A percentile compares a stretch with the other conserved stretches of the same genome.
Evolutionary conservation across 2,329 filamentous ascomycete genomes (phyloP).

Genomic region (Capronia coronata): DNA sequence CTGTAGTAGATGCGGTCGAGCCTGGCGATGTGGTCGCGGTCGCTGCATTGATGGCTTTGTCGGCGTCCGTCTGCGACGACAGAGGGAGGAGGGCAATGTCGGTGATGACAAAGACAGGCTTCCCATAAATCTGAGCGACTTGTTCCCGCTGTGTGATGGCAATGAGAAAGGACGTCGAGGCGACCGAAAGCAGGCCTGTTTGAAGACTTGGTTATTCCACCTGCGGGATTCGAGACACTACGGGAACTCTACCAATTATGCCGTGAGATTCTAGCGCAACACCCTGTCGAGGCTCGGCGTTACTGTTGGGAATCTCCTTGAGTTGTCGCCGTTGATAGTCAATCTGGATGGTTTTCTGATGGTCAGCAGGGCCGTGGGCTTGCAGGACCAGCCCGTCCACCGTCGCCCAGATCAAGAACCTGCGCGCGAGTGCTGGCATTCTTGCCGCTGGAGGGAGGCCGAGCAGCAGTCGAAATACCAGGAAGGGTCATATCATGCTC

Average conservation of each 20-base stretch:
- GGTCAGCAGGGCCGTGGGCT: slow-evolving; percentile 50
- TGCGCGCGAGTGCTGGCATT: slow-evolving; percentile 74
- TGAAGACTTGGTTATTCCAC: slow-evolving; percentile 2
- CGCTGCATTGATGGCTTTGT: slow-evolving; percentile 55
- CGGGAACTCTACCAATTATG: slow-evolving; percentile 46
- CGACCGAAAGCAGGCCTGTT: slow-evolving; percentile 77
- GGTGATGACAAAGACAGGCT: slow-evolving; percentile 77
- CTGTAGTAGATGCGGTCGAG: slow-evolving; percentile 17
- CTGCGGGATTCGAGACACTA: slow-evolving; percentile 13
- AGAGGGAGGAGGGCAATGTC: slow-evolving; percentile 88
- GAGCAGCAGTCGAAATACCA: neutral
- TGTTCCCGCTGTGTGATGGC: slow-evolving; percentile 80
- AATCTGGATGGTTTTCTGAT: slow-evolving; percentile 56
- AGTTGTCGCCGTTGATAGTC: slow-evolving; percentile 59
- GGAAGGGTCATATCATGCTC: no score
- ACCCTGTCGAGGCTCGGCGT: slow-evolving; percentile 31
- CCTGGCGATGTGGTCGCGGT: slow-evolving; percentile 8
- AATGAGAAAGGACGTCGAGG: slow-evolving; percentile 74
- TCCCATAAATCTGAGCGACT: slow-evolving; percentile 77
- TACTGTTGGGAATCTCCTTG: slow-evolving; percentile 36
- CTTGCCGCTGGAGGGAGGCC: slow-evolving; percentile 8
- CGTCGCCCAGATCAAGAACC: slow-evolving; percentile 71
- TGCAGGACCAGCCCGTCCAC: slow-evolving; percentile 79
- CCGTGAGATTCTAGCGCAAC: slow-evolving; percentile 45
- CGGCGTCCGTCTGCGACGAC: slow-evolving; percentile 66